A percentile compares a stretch with the other conserved stretches of the same genome.
Conservation (phyloP, 169 alveolate species). For the Toxoplasma gondii region DNA sequence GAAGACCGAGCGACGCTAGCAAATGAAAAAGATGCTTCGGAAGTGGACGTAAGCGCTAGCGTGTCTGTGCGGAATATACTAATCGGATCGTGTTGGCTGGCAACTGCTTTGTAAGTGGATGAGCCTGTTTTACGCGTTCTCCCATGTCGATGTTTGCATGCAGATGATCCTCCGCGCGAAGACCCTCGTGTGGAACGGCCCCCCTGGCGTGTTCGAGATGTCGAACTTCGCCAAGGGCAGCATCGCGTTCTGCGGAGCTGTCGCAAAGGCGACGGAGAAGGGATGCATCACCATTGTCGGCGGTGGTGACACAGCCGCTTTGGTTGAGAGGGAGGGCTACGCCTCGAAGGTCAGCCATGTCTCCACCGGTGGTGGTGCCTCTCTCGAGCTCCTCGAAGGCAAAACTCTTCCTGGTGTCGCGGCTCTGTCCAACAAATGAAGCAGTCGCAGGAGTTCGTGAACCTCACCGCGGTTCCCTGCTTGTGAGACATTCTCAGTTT, state of each 20-base stretch:
- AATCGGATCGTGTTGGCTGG: too few species aligned
- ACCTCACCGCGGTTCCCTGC: not conserved
- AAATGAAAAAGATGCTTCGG: too few species aligned
- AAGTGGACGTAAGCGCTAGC: too few species aligned
- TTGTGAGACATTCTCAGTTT: not conserved
- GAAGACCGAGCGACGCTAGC: too few species aligned
- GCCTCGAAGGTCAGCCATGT: slow-evolving; percentile 93
- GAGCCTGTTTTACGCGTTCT: not conserved
- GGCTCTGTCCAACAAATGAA: slow-evolving; percentile 77
- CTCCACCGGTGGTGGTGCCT: slow-evolving; percentile 99
- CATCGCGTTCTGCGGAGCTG: slow-evolving; percentile 65
- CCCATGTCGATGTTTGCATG: not conserved
- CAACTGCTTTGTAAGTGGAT: too few species aligned
- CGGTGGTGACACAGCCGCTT: slow-evolving; percentile 97
- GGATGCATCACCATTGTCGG: slow-evolving; percentile 95
- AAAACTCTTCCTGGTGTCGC: slow-evolving; percentile 96
- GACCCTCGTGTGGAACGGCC: slow-evolving; percentile 81
- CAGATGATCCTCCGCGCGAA: slow-evolving; percentile 71
- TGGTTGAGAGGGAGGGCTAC: slow-evolving; percentile 89
- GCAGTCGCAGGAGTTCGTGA: not conserved
- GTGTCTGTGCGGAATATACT: too few species aligned
- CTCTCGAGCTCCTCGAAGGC: slow-evolving; percentile 97
- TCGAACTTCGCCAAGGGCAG: slow-evolving; percentile 71
- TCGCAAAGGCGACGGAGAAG: slow-evolving; percentile 89
- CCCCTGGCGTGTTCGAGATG: slow-evolving; percentile 81